phyloP scores from a whole-genome alignment of 176 grass and related monocot genomes.

The Phragmites australis region DNA sequence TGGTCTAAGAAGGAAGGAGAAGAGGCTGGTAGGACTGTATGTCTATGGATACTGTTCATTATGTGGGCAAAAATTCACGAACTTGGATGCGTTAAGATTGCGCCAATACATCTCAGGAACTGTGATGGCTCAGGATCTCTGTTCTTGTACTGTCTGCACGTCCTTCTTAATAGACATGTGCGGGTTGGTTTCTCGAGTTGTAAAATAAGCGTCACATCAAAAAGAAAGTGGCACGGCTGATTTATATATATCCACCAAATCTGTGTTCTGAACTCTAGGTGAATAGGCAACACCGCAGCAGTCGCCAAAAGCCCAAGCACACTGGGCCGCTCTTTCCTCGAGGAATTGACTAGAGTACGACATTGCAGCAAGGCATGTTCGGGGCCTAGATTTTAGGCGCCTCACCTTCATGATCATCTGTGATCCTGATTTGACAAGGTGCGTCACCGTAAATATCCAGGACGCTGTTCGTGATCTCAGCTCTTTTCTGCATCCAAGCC shows the following conservation, averaged over 20 bases:
- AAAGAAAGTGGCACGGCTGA: neutral
- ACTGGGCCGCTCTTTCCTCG: neutral
- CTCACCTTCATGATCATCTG: neutral
- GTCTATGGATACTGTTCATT: too few relatives aligned
- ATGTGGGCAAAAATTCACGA: too few relatives aligned
- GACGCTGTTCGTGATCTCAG: neutral
- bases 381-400: neutral
- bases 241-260: neutral
- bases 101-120: too few relatives aligned
- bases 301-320: conserved; percentile 15
- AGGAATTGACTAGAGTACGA: conserved; percentile 7
- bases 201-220: too few relatives aligned
- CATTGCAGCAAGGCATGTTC: conserved; percentile 11
- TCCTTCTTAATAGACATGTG: neutral
- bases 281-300: neutral
- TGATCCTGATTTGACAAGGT: conserved; percentile 18
- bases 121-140: too few relatives aligned
- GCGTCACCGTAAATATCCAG: neutral
- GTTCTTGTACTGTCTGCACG: too few relatives aligned
- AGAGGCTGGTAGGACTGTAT: too few relatives aligned
- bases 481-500: neutral
- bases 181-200: neutral
- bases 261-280: neutral
- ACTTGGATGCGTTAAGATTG: too few relatives aligned
- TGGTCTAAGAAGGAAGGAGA: too few relatives aligned